A percentile compares a stretch with the other conserved stretches of the same genome.
These are phyloP conservation scores for Helminthosporium solani DNA, from an alignment of 2,329 filamentous ascomycete genomes.

Conservation along the genomic window DNA sequence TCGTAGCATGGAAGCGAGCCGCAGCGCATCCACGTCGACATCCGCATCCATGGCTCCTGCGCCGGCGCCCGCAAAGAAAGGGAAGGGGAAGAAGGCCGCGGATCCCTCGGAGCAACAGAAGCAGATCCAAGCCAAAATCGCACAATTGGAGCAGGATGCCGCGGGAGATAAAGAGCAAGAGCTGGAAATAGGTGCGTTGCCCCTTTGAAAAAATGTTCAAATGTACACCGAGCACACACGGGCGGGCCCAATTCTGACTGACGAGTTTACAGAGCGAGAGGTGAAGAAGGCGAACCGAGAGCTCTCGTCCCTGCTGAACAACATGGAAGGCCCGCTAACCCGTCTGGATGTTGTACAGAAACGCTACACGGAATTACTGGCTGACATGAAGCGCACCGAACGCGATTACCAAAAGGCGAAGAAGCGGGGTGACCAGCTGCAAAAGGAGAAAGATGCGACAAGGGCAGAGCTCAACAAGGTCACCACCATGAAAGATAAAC, in stretches of 20 bases:
- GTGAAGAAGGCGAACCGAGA: constrained; percentile 93
- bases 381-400: constrained; percentile 94
- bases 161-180: constrained; percentile 95
- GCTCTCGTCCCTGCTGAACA: constrained; percentile 77
- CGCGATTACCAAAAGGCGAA: constrained; percentile 94
- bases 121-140: constrained; percentile 88
- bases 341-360: constrained; percentile 89
- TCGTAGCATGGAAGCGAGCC: constrained; percentile 45
- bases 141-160: constrained; percentile 89
- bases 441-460: constrained; percentile 93
- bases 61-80: constrained; percentile 63
- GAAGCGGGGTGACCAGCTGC: constrained; percentile 87
- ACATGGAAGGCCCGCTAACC: constrained; percentile 87
- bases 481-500: constrained; percentile 86
- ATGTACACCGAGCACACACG: too few relatives aligned
- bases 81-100: constrained; percentile 78
- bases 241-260: constrained; percentile 21
- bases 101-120: constrained; percentile 90
- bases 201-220: not conserved
- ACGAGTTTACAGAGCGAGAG: constrained; percentile 70
- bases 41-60: constrained; percentile 48
- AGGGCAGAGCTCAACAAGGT: constrained; percentile 89
- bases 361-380: constrained; percentile 85
- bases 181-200: constrained; percentile 76
- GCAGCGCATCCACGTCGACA: constrained; percentile 42